phyloP scores from a whole-genome alignment of 148 eudicot genomes.

The Drosera capensis region DNA sequence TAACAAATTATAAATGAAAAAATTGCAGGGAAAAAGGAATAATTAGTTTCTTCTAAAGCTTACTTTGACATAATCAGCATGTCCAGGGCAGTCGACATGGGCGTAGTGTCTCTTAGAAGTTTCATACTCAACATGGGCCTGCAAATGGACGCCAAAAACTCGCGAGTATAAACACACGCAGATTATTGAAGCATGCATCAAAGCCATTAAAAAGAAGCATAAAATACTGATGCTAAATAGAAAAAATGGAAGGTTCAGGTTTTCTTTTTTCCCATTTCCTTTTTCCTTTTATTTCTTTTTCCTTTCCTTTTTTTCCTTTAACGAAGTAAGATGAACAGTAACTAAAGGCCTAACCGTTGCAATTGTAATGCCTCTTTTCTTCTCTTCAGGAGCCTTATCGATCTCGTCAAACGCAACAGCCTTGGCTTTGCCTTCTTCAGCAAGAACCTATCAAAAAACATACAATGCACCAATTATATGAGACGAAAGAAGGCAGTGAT shows the following conservation, averaged over 20 bases:
- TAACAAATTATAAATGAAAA: too few relatives aligned
- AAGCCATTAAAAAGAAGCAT: not conserved
- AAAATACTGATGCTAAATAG: not conserved
- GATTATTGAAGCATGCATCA: not conserved
- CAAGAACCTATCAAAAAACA: slow-evolving; percentile 20
- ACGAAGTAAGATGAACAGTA: not conserved
- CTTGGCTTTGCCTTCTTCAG: slow-evolving; percentile 40
- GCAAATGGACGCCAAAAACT: slow-evolving; percentile 2
- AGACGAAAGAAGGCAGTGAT: not conserved
- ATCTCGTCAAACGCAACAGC: slow-evolving; percentile 48
- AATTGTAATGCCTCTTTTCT: slow-evolving; percentile 39
- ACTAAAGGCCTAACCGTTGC: slow-evolving; percentile 20
- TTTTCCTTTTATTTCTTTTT: too few relatives aligned
- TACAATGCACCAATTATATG: not conserved
- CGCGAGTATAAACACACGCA: too few relatives aligned
- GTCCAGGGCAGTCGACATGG: slow-evolving; percentile 52
- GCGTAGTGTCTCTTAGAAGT: slow-evolving; percentile 40
- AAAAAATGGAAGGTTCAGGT: too few relatives aligned
- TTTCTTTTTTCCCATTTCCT: too few relatives aligned
- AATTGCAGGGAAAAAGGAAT: too few relatives aligned
- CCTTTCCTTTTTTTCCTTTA: too few relatives aligned
- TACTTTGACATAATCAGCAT: slow-evolving; percentile 50
- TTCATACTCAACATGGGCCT: slow-evolving; percentile 53
- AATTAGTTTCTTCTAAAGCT: too few relatives aligned
- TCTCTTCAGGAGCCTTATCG: slow-evolving; percentile 43